Evolutionary conservation across 2,329 filamentous ascomycete species (phyloP).

Genomic region (Akanthomyces uredinophilus): DNA sequence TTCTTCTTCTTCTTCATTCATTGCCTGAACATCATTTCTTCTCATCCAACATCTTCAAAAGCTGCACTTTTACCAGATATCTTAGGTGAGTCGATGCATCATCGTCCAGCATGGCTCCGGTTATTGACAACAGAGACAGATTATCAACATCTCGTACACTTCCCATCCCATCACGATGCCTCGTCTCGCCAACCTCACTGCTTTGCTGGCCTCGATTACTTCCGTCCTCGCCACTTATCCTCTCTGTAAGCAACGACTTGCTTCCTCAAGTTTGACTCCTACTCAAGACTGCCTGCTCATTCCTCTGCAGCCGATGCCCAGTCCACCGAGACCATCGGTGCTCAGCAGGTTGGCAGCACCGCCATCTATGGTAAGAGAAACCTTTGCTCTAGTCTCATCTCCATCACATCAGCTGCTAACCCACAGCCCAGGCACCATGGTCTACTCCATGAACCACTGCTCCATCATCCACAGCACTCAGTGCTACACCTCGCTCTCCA

Average conservation of each 20-base stretch:
- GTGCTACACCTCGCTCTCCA: constrained; percentile 29
- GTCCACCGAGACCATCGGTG: constrained; percentile 25
- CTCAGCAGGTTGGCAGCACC: constrained; percentile 28
- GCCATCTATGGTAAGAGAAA: constrained; percentile 27
- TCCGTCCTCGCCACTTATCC: background rate
- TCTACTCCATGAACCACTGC: constrained; percentile 34
- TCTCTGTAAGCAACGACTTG: background rate
- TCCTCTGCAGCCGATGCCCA: constrained; percentile 23
- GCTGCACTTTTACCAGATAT: background rate
- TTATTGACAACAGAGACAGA: background rate
- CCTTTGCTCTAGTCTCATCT: background rate
- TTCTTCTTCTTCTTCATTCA: background rate
- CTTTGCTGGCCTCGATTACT: constrained; percentile 1
- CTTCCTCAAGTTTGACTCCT: background rate
- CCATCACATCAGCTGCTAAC: background rate
- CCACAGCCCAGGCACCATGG: constrained; percentile 23
- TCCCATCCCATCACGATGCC: background rate
- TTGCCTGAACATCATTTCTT: background rate
- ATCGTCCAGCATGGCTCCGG: background rate
- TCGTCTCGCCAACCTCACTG: constrained; percentile 3
- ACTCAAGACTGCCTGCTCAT: background rate
- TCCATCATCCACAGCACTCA: constrained; percentile 30
- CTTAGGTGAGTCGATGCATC: background rate
- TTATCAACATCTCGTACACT: background rate
- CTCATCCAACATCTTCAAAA: background rate